Conservation (phyloP, 2,329 filamentous ascomycete species). For the Didymellaceae sp. region DNA sequence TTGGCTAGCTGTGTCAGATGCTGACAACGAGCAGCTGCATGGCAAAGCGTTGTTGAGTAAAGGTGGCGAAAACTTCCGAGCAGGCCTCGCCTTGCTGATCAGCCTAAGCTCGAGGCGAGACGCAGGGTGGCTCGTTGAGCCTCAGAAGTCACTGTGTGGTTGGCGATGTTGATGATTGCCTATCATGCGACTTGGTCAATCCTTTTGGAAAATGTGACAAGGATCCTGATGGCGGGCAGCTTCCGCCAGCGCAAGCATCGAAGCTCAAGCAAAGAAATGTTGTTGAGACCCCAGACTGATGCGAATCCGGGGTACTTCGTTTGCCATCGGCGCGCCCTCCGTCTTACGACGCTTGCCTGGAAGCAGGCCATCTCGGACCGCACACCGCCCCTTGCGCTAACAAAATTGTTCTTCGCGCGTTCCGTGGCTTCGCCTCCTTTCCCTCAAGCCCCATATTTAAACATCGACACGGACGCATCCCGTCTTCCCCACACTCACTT, state of each 20-base stretch:
- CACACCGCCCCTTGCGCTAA: constrained; percentile 10
- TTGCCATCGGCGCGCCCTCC: not conserved
- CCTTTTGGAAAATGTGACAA: not conserved
- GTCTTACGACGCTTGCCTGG: not conserved
- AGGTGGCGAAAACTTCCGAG: too few relatives aligned
- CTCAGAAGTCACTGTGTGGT: not conserved
- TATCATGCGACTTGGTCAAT: too few relatives aligned
- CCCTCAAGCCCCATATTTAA: constrained; percentile 9
- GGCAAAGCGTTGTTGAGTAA: too few relatives aligned
- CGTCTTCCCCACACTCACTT: constrained; percentile 9
- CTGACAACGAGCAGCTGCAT: too few relatives aligned
- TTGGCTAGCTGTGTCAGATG: too few relatives aligned
- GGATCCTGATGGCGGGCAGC: too few relatives aligned
- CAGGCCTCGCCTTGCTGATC: not conserved
- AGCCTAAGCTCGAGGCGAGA: constrained; percentile 5
- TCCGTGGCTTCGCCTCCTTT: constrained; percentile 3
- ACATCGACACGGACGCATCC: constrained; percentile 1
- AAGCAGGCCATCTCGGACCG: constrained; percentile 2
- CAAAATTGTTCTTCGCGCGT: constrained; percentile 15
- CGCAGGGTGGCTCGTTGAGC: constrained; percentile 5
- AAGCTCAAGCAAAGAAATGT: too few relatives aligned
- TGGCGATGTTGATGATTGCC: too few relatives aligned
- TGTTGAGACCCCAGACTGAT: constrained; percentile 2
- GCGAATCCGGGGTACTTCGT: constrained; percentile 5
- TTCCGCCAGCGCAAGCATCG: not conserved